Evolutionary conservation across 139 green algal genomes (phyloP), one percentile per base, ranked within the genome.

Genomic region (Chlorella sp.): DNA sequence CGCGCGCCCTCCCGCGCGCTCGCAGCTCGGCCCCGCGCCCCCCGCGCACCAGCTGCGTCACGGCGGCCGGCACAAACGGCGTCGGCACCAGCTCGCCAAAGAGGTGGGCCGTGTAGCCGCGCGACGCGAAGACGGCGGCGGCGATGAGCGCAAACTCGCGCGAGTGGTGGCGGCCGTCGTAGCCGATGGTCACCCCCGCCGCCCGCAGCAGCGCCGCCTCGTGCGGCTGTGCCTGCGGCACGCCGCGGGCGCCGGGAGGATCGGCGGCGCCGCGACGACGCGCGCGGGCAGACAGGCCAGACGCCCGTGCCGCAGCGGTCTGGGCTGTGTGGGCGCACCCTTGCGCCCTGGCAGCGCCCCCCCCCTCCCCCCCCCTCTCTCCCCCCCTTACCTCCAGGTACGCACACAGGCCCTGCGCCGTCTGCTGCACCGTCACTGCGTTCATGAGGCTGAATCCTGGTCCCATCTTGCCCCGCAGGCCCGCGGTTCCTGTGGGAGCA

Each of bases 401-500:
- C n/a, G 29, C 76, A 51, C 67, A 62, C 36, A 94, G 81, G 21
- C 90, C 90, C 76, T 95, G 91, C 4, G 87, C 91, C 5, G 90
- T 94, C 81, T 94, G 91, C 80, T 90, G 85, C 31, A 95, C 87
- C 0, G 86, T 87, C 12, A 94, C 75, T 0, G 36, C 8, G 79
- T 95, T 95, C 91, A 95, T 95, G 38, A 86, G 85, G 58, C 81
- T 87, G 71, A 80, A 91, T 14, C 91, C 91, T 1, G 89, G 78
- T 1, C 90, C 91, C 87, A 93, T 89, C 50, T 82, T 74, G 56
- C 83, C 91, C 3, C 91, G 76, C 48, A 95, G 83, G 0, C 91
- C 91, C 17, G 91, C 91, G 5, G 91, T 95, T 46, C 91, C 90
- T 91, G 71, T 43, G 58, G 58, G 46, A 65, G 29, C 31, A 23